Percentiles rank a stretch among this genome's conserved stretches.
Conservation (phyloP, 352 stramenopile species). For the Pythium rhizo-oryzae region DNA sequence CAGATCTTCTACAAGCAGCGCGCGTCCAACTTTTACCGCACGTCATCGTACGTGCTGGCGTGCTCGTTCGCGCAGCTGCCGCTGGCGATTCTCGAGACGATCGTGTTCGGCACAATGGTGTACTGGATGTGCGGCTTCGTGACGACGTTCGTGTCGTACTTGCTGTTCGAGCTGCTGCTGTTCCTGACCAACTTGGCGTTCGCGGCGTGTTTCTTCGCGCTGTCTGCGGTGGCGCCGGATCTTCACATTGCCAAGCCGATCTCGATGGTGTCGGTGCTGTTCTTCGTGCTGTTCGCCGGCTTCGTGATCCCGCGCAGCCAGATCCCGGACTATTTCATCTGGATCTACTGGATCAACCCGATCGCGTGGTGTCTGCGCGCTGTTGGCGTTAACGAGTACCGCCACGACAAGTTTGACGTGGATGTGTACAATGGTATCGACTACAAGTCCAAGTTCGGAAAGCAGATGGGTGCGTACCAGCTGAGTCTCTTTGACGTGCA, state of each 20-base stretch:
- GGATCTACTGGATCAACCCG: constrained; percentile 50
- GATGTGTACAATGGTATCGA: constrained; percentile 26
- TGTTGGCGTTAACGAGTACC: constrained; percentile 33
- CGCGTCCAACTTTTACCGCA: constrained; percentile 66
- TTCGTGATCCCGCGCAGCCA: constrained; percentile 34
- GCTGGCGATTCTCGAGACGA: constrained; percentile 43
- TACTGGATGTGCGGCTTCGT: constrained; percentile 77
- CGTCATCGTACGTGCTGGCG: constrained; percentile 61
- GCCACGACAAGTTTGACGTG: constrained; percentile 10
- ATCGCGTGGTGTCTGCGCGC: constrained; percentile 34
- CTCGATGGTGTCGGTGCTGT: constrained; percentile 23
- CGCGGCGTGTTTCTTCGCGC: constrained; percentile 33
- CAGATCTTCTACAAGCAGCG: constrained; percentile 71
- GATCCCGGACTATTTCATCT: constrained; percentile 39
- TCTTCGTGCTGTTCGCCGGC: constrained; percentile 40
- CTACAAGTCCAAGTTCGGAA: constrained; percentile 14
- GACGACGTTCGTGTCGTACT: constrained; percentile 33
- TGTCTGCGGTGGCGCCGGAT: constrained; percentile 25
- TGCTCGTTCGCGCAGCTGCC: constrained; percentile 39
- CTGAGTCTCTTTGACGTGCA: constrained; percentile 10
- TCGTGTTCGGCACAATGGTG: constrained; percentile 65
- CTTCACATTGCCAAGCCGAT: constrained; percentile 28
- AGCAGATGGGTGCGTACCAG: constrained; percentile 26
- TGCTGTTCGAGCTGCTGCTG: constrained; percentile 62
- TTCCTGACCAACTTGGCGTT: constrained; percentile 43